Base-by-base conservation (phyloP, 2,329 filamentous ascomycete species). In the Cladorrhinum sp. region DNA sequence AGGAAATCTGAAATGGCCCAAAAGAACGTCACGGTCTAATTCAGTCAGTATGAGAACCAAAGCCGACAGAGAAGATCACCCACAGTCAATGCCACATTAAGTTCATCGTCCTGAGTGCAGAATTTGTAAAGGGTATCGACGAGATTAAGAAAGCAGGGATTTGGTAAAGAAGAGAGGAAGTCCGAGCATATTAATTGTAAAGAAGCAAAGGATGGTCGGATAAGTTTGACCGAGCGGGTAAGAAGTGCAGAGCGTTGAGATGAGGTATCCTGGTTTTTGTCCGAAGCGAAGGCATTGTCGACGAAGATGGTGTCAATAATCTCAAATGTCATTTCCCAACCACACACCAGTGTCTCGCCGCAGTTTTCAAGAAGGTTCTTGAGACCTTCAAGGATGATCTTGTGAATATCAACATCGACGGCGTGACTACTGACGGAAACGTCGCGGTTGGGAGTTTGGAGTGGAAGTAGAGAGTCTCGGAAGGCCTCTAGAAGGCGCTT, bases 1-100 rank as follows among this genome's bases (percentile, higher is more conserved):
- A 98, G 79, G 65, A 93, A 95, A 73, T 97, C 93, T 0, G 93
- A 96, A 7, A 97, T 84, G 57, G 93, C 93, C 92, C 93, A 97
- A 73, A 96, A 96, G 71, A 96, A 95, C 0, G 93, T 96, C 8
- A 96, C 91, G 1, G 93, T 95, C 85, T 91, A 55, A 22, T 52
- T 32, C 25, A 38, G 62, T 55, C 57, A 68, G 56, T 2, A 22
- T 36, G 36, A 45, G 65, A 24, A n/a, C 6, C 10, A 20, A 32
- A 49, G 7, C 8, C 41, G 23, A 16, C 20, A 2, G 12, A 12
- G 20, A 12, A 27, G 7, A 41, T 36, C 13, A 73, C 84, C 74
- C 79, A 91, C 89, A 32, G 95, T 98, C 24, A 99, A 79, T 0
- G 93, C 93, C 69, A 98, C 96, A 67, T 99, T 99, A 38, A 99